These are phyloP conservation scores for Fusarium sp. DNA, from an alignment of 2,329 filamentous ascomycete genomes.

Conservation along the genomic window DNA sequence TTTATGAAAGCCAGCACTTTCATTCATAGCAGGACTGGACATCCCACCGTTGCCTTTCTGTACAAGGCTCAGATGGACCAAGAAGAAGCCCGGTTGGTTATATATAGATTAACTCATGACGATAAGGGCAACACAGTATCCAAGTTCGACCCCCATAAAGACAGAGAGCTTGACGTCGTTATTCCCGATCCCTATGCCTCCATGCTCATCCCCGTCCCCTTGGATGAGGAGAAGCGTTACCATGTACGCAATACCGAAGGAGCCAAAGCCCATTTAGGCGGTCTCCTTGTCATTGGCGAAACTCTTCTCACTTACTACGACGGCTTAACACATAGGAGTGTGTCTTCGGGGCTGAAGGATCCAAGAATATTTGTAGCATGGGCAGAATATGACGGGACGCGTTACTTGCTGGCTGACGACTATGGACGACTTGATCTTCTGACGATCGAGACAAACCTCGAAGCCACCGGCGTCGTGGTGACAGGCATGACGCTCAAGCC, in stretches of 20 bases:
- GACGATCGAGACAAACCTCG: slow-evolving; percentile 74
- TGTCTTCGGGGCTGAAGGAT: slow-evolving; percentile 72
- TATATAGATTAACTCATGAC: slow-evolving; percentile 67
- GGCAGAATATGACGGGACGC: slow-evolving; percentile 81
- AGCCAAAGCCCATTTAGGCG: slow-evolving; percentile 69
- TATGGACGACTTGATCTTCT: slow-evolving; percentile 88
- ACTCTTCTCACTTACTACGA: slow-evolving; percentile 88
- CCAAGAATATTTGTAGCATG: slow-evolving; percentile 91
- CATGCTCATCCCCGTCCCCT: slow-evolving; percentile 70
- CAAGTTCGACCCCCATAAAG: slow-evolving; percentile 63
- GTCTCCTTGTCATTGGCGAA: slow-evolving; percentile 79
- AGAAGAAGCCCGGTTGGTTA: slow-evolving; percentile 63
- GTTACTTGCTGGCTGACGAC: slow-evolving; percentile 91
- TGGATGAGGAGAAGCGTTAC: slow-evolving; percentile 67
- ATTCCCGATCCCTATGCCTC: slow-evolving; percentile 65
- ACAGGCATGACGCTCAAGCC: slow-evolving; percentile 73
- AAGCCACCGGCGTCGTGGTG: slow-evolving; percentile 72
- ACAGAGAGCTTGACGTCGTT: slow-evolving; percentile 63
- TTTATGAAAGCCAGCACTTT: slow-evolving; percentile 68
- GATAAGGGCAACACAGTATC: slow-evolving; percentile 65
- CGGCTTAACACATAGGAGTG: slow-evolving; percentile 73
- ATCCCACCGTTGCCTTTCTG: slow-evolving; percentile 66
- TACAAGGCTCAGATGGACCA: slow-evolving; percentile 64
- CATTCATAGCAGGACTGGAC: slow-evolving; percentile 65
- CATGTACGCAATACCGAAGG: slow-evolving; percentile 64